Evolutionary conservation across 768 basidiomycete genomes (phyloP).

Genomic region (Lactarius hatsudake): DNA sequence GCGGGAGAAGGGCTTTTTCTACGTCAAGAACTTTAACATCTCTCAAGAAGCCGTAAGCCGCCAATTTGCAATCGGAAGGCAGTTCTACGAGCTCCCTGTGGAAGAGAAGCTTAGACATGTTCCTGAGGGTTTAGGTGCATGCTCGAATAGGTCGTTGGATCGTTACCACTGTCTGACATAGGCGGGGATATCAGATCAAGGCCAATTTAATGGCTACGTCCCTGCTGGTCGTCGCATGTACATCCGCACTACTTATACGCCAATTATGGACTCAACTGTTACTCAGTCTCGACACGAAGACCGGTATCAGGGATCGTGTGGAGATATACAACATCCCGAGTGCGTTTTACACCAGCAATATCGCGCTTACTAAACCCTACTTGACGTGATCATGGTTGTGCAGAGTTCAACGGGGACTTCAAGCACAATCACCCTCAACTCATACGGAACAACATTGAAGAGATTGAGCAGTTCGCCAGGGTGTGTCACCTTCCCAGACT

Average conservation of each 20-base stretch:
- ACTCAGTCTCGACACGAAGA: slow-evolving; percentile 35
- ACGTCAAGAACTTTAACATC: slow-evolving; percentile 51
- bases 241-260: background rate
- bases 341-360: slow-evolving; percentile 25
- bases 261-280: background rate
- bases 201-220: slow-evolving; percentile 49
- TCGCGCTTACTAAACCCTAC: background rate
- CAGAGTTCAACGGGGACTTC: slow-evolving; percentile 47
- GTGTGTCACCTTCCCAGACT: background rate
- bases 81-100: slow-evolving; percentile 49
- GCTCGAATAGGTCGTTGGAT: background rate
- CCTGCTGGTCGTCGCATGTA: slow-evolving; percentile 44
- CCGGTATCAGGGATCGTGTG: slow-evolving; percentile 42
- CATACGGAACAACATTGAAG: slow-evolving; percentile 39
- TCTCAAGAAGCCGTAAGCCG: slow-evolving; percentile 46
- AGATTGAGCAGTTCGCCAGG: slow-evolving; percentile 45
- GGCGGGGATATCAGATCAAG: slow-evolving; percentile 34
- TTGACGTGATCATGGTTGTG: background rate
- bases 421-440: slow-evolving; percentile 42
- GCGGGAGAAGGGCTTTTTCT: slow-evolving; percentile 50
- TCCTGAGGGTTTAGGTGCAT: slow-evolving; percentile 37
- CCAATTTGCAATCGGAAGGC: slow-evolving; percentile 47
- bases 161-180: background rate
- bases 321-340: slow-evolving; percentile 56
- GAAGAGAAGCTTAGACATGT: slow-evolving; percentile 49